Percentiles rank a stretch among this genome's conserved stretches.
These are phyloP conservation scores for Arthrobotrys iridis DNA, from an alignment of 2,329 filamentous ascomycete species.

Conservation along the genomic window DNA sequence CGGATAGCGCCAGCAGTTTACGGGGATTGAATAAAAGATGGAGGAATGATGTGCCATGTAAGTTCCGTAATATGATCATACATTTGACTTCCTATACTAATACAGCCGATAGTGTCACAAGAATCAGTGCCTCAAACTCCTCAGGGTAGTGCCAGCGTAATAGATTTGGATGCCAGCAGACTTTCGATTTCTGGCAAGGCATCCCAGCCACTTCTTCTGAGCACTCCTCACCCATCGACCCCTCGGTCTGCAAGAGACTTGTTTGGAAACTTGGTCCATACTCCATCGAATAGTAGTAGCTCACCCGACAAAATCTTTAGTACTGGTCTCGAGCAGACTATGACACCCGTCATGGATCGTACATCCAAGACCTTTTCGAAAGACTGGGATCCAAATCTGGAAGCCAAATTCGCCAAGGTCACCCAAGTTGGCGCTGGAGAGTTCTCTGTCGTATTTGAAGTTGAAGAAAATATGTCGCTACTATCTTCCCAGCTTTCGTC, in stretches of 20 bases:
- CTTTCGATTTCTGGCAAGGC: conserved; percentile 75
- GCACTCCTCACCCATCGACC: conserved; percentile 36
- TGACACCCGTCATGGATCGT: conserved; percentile 76
- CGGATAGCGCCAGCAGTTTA: conserved; percentile 46
- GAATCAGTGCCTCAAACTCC: conserved; percentile 62
- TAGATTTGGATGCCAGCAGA: conserved; percentile 76
- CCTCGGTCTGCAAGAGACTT: conserved; percentile 61
- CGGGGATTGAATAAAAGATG: conserved; percentile 44
- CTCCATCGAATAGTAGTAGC: conserved; percentile 54
- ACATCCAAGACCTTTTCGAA: conserved; percentile 66
- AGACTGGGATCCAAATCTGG: conserved; percentile 69
- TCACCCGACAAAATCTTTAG: conserved; percentile 62
- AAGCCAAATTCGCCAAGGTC: conserved; percentile 77
- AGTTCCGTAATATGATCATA: background rate
- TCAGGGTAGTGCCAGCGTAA: conserved; percentile 68
- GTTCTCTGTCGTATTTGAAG: conserved; percentile 91
- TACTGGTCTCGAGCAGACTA: conserved; percentile 68
- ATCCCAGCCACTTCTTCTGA: conserved; percentile 33
- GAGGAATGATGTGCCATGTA: conserved; percentile 37
- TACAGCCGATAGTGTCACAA: conserved; percentile 59
- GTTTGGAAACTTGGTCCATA: conserved; percentile 41
- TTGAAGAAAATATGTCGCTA: conserved; percentile 65
- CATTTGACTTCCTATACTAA: conserved; percentile 27
- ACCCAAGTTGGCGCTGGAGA: conserved; percentile 85
- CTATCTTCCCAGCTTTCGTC: conserved; percentile 62